Evolutionary conservation across 345 rosid genomes (phyloP).

Genomic region (Eucalyptus erythrocorys): DNA sequence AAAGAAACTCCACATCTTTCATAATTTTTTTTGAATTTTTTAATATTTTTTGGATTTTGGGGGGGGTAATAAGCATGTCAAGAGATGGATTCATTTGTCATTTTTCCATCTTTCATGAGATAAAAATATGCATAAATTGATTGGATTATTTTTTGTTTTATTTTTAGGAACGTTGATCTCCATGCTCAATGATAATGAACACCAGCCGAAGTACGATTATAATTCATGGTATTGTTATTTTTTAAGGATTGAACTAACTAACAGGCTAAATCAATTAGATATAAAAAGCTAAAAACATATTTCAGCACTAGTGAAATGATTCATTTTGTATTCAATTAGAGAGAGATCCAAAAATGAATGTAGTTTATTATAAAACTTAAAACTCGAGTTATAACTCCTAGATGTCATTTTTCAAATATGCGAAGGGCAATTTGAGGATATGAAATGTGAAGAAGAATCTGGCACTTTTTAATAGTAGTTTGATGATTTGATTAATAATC

Average conservation of each 20-base stretch:
- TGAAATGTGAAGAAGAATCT: neutral
- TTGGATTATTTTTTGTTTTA: neutral
- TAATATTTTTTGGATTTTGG: neutral
- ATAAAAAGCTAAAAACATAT: neutral
- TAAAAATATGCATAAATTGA: neutral
- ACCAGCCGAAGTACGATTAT: rapidly evolving
- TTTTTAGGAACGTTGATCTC: neutral
- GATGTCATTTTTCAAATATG: neutral
- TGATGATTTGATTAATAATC: neutral
- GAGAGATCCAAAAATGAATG: neutral
- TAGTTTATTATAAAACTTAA: neutral
- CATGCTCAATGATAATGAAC: neutral
- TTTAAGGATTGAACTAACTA: neutral
- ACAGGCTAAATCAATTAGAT: neutral
- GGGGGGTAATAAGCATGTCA: neutral
- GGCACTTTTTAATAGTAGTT: neutral
- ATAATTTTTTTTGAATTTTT: no score
- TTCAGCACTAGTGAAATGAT: neutral
- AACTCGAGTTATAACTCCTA: neutral
- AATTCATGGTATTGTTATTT: neutral
- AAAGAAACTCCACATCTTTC: neutral
- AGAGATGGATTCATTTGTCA: neutral
- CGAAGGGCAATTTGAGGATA: neutral
- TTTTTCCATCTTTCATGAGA: neutral
- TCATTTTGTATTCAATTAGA: neutral